Evolutionary conservation across 2,329 filamentous ascomycete species (phyloP).

Genomic region (Xylaria sp.): DNA sequence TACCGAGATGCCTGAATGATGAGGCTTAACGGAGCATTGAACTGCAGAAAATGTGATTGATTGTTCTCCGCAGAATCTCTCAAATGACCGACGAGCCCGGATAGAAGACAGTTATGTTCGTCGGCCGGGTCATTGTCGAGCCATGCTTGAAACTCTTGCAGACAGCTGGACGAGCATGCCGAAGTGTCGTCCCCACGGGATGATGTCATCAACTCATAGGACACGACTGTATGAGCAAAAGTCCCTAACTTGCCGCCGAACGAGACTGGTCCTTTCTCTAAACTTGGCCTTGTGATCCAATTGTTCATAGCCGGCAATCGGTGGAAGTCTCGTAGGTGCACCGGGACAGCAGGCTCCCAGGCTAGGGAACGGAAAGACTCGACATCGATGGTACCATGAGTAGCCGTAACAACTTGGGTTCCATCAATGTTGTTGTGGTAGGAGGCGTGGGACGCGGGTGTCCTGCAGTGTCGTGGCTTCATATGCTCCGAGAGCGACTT

Average conservation of each 20-base stretch:
- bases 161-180: background rate
- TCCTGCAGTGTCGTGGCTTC: background rate
- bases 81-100: constrained; percentile 44
- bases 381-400: constrained; percentile 34
- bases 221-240: constrained; percentile 41
- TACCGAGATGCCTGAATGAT: constrained; percentile 68
- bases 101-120: constrained; percentile 17
- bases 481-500: background rate
- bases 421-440: constrained; percentile 1
- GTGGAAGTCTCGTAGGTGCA: constrained; percentile 38
- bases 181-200: background rate
- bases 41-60: constrained; percentile 61
- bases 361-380: constrained; percentile 41
- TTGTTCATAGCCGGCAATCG: constrained; percentile 40
- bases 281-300: constrained; percentile 44
- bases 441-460: background rate
- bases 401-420: background rate
- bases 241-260: constrained; percentile 41
- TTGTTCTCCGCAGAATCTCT: constrained; percentile 39
- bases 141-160: constrained; percentile 41
- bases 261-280: constrained; percentile 12
- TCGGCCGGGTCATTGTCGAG: constrained; percentile 32
- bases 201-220: constrained; percentile 46
- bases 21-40: constrained; percentile 71
- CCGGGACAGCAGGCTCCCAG: constrained; percentile 40